Evolutionary conservation across 2,329 filamentous ascomycete genomes (phyloP).

Genomic region (Helminthosporium solani): DNA sequence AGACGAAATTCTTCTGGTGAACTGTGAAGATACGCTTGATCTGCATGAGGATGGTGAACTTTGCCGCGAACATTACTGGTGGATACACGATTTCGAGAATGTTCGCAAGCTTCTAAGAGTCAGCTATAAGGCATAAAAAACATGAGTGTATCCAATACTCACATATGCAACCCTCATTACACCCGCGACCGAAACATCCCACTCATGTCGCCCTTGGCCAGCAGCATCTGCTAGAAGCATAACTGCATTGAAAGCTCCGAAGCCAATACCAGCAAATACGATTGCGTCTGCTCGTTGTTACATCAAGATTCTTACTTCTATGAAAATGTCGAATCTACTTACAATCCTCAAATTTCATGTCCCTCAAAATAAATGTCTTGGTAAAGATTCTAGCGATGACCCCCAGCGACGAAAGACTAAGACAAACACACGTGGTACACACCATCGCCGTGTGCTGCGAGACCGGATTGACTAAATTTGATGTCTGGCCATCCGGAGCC

Average conservation of each 20-base stretch:
- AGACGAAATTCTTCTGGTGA: constrained; percentile 5
- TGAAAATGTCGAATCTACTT: neutral
- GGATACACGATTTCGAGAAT: constrained; percentile 14
- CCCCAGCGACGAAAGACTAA: constrained; percentile 1
- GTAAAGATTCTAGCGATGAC: constrained; percentile 4
- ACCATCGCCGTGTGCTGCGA: neutral
- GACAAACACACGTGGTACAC: constrained; percentile 3
- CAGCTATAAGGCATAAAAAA: neutral
- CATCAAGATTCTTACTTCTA: neutral
- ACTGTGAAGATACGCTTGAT: constrained; percentile 14
- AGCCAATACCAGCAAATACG: constrained; percentile 3
- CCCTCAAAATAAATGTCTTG: constrained; percentile 4
- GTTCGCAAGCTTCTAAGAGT: constrained; percentile 5
- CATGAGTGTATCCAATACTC: neutral
- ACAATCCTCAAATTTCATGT: constrained; percentile 11
- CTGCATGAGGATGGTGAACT: constrained; percentile 15
- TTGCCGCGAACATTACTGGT: constrained; percentile 11
- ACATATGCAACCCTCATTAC: neutral
- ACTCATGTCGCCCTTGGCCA: constrained; percentile 7
- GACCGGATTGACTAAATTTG: constrained; percentile 3
- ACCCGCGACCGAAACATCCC: constrained; percentile 5
- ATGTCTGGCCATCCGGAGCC: neutral
- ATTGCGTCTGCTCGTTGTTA: constrained; percentile 1
- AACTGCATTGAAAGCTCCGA: constrained; percentile 5
- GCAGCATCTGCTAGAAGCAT: neutral